These are phyloP conservation scores for Cercophora newfieldiana DNA, from an alignment of 495 filamentous ascomycete genomes.

Conservation along the genomic window DNA sequence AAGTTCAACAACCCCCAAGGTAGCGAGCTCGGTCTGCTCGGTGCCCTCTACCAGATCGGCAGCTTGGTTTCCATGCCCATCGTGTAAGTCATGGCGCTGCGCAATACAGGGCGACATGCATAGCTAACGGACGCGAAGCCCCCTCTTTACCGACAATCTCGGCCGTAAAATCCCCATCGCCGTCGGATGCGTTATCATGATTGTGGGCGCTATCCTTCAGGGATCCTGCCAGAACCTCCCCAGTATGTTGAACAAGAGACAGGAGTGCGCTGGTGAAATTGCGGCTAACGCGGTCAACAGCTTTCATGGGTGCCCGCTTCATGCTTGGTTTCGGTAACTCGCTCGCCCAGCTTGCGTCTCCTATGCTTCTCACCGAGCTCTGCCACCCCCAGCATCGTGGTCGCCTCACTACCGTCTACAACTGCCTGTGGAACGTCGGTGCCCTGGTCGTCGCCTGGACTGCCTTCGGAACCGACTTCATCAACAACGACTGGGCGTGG, in stretches of 20 bases:
- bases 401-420: slow-evolving; percentile 65
- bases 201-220: slow-evolving; percentile 60
- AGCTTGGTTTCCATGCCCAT: slow-evolving; percentile 63
- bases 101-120: not conserved
- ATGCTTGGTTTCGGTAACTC: slow-evolving; percentile 61
- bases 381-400: slow-evolving; percentile 67
- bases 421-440: slow-evolving; percentile 63
- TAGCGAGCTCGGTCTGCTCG: slow-evolving; percentile 60
- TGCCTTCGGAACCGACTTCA: slow-evolving; percentile 51
- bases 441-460: slow-evolving; percentile 55
- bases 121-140: slow-evolving; percentile 41
- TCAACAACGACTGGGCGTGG: slow-evolving; percentile 55
- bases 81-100: slow-evolving; percentile 48
- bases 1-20: slow-evolving; percentile 55
- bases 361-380: slow-evolving; percentile 64
- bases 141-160: slow-evolving; percentile 60
- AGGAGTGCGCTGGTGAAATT: too few relatives aligned
- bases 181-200: slow-evolving; percentile 64
- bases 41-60: slow-evolving; percentile 68
- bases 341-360: slow-evolving; percentile 60
- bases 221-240: slow-evolving; percentile 49
- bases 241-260: too few relatives aligned
- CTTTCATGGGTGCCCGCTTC: slow-evolving; percentile 46
- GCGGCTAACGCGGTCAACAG: too few relatives aligned
- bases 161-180: slow-evolving; percentile 63